Percentiles rank a stretch among this genome's conserved stretches.
Evolutionary conservation across 2,329 filamentous ascomycete genomes (phyloP).

Genomic region (Colletotrichum navitas): DNA sequence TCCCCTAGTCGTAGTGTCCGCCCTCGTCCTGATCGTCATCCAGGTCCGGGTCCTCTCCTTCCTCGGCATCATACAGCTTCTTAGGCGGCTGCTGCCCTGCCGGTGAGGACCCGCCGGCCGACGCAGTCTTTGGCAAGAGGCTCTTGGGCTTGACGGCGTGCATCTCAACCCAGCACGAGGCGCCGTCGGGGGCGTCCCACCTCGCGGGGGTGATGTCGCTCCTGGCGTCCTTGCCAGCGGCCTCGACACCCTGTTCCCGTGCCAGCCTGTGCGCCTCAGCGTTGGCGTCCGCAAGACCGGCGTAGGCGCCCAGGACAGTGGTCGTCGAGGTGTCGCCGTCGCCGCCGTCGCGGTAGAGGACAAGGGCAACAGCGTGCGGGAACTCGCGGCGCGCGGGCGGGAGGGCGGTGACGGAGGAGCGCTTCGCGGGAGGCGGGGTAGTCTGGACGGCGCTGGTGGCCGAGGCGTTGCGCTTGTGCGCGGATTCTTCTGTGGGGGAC

Average conservation of each 20-base stretch:
- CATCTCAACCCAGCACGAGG: constrained; percentile 54
- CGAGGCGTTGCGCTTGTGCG: constrained; percentile 40
- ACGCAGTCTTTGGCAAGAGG: constrained; percentile 28
- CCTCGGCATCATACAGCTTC: constrained; percentile 53
- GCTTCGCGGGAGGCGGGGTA: constrained; percentile 62
- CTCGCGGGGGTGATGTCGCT: constrained; percentile 48
- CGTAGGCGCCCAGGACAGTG: constrained; percentile 50
- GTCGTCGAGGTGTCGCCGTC: constrained; percentile 39
- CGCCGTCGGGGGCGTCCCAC: constrained; percentile 54
- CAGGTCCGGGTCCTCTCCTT: constrained; percentile 48
- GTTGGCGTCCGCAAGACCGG: constrained; percentile 53
- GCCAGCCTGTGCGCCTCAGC: constrained; percentile 49
- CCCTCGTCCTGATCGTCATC: constrained; percentile 47
- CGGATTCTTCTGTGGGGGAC: constrained; percentile 18
- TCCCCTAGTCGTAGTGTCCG: constrained; percentile 29
- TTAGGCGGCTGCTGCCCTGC: constrained; percentile 31
- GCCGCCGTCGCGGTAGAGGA: constrained; percentile 50
- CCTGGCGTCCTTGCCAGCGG: background rate
- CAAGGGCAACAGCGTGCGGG: constrained; percentile 48
- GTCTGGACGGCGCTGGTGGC: constrained; percentile 44
- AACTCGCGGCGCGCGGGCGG: constrained; percentile 33
- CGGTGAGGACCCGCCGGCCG: constrained; percentile 18
- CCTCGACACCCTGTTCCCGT: constrained; percentile 45
- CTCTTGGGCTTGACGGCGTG: constrained; percentile 48
- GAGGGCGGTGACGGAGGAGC: constrained; percentile 48